These are phyloP conservation scores for Suhomyces panamericanus DNA, from an alignment of 1,139 yeast genomes.

Conservation along the genomic window DNA sequence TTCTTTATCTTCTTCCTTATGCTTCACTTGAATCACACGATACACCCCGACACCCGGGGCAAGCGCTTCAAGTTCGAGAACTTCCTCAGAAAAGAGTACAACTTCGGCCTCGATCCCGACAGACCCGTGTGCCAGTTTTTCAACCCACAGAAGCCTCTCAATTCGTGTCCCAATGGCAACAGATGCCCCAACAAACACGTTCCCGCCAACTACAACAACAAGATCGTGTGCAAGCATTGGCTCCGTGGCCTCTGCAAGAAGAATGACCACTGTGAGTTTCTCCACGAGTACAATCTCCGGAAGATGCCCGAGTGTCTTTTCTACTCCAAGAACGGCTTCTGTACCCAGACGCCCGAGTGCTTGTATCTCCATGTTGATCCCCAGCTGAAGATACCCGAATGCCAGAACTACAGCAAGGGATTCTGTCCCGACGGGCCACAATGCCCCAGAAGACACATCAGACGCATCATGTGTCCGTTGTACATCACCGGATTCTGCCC, in stretches of 20 bases:
- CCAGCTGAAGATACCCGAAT: slow-evolving; percentile 79
- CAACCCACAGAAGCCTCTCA: slow-evolving; percentile 53
- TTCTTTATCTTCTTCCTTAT: slow-evolving; percentile 14
- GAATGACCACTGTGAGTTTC: slow-evolving; percentile 93
- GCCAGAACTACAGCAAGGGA: slow-evolving; percentile 81
- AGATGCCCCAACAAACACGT: slow-evolving; percentile 90
- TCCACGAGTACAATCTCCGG: slow-evolving; percentile 91
- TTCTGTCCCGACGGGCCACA: slow-evolving; percentile 92
- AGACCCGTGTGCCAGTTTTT: slow-evolving; percentile 85
- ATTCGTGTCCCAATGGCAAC: slow-evolving; percentile 81
- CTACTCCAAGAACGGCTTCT: slow-evolving; percentile 83
- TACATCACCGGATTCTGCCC: slow-evolving; percentile 95
- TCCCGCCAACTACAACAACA: slow-evolving; percentile 75
- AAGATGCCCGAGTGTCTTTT: slow-evolving; percentile 97
- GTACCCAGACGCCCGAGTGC: slow-evolving; percentile 95
- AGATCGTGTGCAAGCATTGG: slow-evolving; percentile 97
- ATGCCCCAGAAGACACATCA: slow-evolving; percentile 79
- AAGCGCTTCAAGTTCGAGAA: slow-evolving; percentile 77
- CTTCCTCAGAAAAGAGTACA: slow-evolving; percentile 74
- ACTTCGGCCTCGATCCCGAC: slow-evolving; percentile 84
- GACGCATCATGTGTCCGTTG: slow-evolving; percentile 76
- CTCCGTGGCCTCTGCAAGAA: slow-evolving; percentile 94
- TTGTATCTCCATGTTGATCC: slow-evolving; percentile 92
- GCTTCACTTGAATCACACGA: slow-evolving; percentile 40
- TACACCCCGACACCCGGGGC: slow-evolving; percentile 45